phyloP scores from a whole-genome alignment of 306 rosid species.

The Carpinus viminea region DNA sequence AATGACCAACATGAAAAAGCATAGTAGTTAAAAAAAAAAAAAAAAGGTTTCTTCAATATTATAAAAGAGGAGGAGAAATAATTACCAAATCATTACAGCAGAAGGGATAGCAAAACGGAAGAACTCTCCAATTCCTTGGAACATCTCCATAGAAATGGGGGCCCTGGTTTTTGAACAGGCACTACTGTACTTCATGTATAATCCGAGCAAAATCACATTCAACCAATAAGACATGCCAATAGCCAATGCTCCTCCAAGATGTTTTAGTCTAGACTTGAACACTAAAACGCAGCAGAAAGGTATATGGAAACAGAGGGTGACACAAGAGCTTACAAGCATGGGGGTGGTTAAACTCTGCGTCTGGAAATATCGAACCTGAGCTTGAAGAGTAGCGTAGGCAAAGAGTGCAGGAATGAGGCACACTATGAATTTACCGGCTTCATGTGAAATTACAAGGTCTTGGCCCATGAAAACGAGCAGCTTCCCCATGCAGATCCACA shows the following conservation, averaged over 20 bases:
- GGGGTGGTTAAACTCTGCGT: conserved; percentile 67
- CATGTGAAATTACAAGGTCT: conserved; percentile 69
- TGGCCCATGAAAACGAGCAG: conserved; percentile 65
- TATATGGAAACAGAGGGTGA: conserved; percentile 46
- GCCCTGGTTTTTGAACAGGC: conserved; percentile 51
- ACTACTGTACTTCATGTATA: conserved; percentile 54
- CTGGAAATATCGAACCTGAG: conserved; percentile 63
- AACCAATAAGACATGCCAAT: conserved; percentile 65
- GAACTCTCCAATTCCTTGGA: conserved; percentile 60
- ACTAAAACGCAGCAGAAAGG: conserved; percentile 73
- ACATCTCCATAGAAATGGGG: conserved; percentile 51
- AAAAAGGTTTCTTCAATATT: background rate
- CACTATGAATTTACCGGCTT: conserved; percentile 58
- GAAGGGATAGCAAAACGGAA: conserved; percentile 69
- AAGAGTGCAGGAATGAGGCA: conserved; percentile 79
- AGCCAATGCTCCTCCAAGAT: conserved; percentile 77
- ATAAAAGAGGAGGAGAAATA: background rate
- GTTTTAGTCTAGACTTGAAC: conserved; percentile 43
- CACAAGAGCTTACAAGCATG: conserved; percentile 50
- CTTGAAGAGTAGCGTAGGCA: conserved; percentile 65
- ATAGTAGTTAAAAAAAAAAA: background rate
- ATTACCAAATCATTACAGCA: conserved; percentile 73
- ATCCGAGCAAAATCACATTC: conserved; percentile 54
- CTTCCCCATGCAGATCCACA: conserved; percentile 63
- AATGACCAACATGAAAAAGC: conserved; percentile 15